Evolutionary conservation across 306 rosid genomes (phyloP), one percentile per base, ranked within the genome.

Genomic region (Prunus mongolica): DNA sequence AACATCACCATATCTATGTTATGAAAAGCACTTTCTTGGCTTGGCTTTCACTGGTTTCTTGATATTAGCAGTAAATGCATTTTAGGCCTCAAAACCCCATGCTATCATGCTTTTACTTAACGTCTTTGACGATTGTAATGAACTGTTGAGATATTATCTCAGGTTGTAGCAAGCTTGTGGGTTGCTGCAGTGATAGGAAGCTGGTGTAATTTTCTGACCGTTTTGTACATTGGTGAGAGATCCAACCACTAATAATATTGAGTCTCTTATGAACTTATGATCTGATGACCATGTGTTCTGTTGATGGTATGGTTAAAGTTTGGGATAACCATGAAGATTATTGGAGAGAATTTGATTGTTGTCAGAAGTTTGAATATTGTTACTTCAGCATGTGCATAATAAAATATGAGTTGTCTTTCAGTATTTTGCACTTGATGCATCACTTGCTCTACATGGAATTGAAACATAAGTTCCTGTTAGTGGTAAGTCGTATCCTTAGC

Each of bases 201-300:
- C 93, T 94, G 96, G 96, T 94, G 84, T 89, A 90, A 87, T 80
- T 87, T 94, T 71, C 75, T 94, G 61, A 84, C 98, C n/a, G 94
- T 91, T 70, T 55, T 89, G 20, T 94, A 88, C 82, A 10, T 89
- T 78, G 98, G 98, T 94, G 77, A 93, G 98, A 55, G 49, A 68
- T 49, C 70, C 45, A 44, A 45, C 51, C 20, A 61, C 27, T 12
- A 5, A 2, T 19, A 24, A 24, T 60, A 25, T 2, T 13, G 0
- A 73, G 25, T 60, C 6, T 47, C 70, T 64, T 67, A 27, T 65
- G 74, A 69, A 18, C 44, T n/a, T 55, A 12, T 30, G 62, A 79
- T 82, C 24, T 30, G 28, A 49, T 1, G 14, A 11, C 50, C 55
- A 24, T 61, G 16, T 52, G 34, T 12, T 63, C 20, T 24, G 25